Conservation (phyloP, 2,329 filamentous ascomycete genomes). For the Phyllosticta citrichinensis region DNA sequence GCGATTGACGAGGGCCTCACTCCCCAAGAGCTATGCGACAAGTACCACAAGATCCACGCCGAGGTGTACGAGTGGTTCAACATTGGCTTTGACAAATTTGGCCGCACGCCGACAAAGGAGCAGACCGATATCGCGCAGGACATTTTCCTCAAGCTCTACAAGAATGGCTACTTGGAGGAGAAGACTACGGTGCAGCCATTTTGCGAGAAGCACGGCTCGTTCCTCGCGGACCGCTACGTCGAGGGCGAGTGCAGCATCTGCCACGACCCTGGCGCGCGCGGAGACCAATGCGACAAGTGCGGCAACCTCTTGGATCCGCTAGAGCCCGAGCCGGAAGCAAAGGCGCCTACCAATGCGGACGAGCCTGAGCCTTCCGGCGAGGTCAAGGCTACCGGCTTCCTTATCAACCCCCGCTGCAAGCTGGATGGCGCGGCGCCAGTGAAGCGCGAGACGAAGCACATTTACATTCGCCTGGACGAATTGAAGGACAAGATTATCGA, state of each 20-base stretch:
- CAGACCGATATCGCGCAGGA: conserved; percentile 91
- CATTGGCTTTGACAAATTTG: conserved; percentile 90
- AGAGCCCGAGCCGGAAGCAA: conserved; percentile 20
- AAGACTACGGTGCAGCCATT: conserved; percentile 81
- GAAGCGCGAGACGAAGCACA: conserved; percentile 74
- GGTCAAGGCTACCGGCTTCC: conserved; percentile 10
- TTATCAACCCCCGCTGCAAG: conserved; percentile 66
- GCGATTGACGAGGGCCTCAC: conserved; percentile 79
- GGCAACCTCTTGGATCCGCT: conserved; percentile 38
- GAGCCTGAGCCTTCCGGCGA: conserved; percentile 7
- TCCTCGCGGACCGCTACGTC: conserved; percentile 52
- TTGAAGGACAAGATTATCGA: conserved; percentile 65
- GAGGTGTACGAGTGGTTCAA: conserved; percentile 95
- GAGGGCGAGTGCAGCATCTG: conserved; percentile 72
- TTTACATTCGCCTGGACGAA: conserved; percentile 79
- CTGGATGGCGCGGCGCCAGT: conserved; percentile 76
- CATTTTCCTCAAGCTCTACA: conserved; percentile 77
- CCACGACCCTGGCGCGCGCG: conserved; percentile 41
- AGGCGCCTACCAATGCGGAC: neutral
- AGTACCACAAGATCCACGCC: conserved; percentile 84
- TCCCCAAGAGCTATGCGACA: conserved; percentile 76
- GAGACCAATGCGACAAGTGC: conserved; percentile 46
- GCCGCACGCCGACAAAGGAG: conserved; percentile 76
- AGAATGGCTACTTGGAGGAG: conserved; percentile 84
- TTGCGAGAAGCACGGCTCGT: conserved; percentile 57